Evolutionary conservation across 768 basidiomycete species (phyloP).

Genomic region (Peribolospora kevripleyi): DNA sequence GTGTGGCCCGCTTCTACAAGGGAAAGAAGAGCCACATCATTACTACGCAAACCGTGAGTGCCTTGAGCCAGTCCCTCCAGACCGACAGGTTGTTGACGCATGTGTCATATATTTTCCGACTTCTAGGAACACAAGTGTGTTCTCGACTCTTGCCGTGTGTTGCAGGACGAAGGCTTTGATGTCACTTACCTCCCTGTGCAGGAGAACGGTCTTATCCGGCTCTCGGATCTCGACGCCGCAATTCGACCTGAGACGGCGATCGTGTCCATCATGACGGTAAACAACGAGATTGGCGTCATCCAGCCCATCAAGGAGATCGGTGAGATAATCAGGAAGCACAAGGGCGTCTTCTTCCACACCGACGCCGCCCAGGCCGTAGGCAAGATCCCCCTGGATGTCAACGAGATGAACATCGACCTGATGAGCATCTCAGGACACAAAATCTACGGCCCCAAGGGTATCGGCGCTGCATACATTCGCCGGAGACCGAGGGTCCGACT

Average conservation of each 20-base stretch:
- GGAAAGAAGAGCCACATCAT: constrained; percentile 66
- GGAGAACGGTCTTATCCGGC: constrained; percentile 51
- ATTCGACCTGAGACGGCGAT: constrained; percentile 70
- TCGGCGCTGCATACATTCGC: constrained; percentile 84
- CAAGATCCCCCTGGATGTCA: constrained; percentile 76
- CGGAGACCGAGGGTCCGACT: constrained; percentile 73
- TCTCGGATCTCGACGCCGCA: constrained; percentile 55
- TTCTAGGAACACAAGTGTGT: constrained; percentile 96
- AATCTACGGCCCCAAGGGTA: constrained; percentile 88
- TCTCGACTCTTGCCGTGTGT: constrained; percentile 82
- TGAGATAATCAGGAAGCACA: constrained; percentile 54
- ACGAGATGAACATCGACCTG: constrained; percentile 81
- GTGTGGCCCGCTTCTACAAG: constrained; percentile 81
- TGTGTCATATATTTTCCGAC: constrained; percentile 13
- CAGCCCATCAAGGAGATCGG: constrained; percentile 94
- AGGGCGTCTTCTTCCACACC: constrained; percentile 83
- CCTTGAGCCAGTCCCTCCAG: background rate
- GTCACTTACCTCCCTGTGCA: constrained; percentile 92
- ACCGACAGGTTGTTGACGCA: background rate
- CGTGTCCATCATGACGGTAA: constrained; percentile 96
- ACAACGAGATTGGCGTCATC: constrained; percentile 97
- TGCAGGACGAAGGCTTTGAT: constrained; percentile 90
- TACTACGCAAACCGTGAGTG: background rate
- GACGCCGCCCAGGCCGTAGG: constrained; percentile 71
- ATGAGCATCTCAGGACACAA: constrained; percentile 96